Base-by-base conservation (phyloP, 345 rosid species). In the Moricandia moricandioides region DNA sequence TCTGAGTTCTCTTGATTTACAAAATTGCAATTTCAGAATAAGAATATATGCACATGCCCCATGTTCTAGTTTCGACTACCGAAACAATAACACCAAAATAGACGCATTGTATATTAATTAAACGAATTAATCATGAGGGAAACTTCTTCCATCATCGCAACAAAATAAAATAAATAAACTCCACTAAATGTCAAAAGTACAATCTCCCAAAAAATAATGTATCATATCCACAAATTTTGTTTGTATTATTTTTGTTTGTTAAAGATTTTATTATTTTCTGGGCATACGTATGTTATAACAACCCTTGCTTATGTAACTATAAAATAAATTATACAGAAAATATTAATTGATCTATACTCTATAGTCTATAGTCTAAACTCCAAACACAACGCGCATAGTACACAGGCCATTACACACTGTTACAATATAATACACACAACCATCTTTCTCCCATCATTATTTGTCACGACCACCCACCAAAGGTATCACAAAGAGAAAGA, bases 121-220 rank as follows among this genome's bases (percentile, higher is more conserved):
- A 59, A 64, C 17, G 69, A 78, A 72, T 67, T 70, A 78, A 78
- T 72, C 73, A 72, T 78, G 65, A 78, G 37, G 21, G 81, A 78
- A 78, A 78, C 77, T 78, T 78, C 77, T 78, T 78, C 81, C 78
- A 72, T 49, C 29, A 49, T 65, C 57, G 14, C 69, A 56, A 40
- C 58, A 11, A 34, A 47, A 47, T n/a, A 14, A 61, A 16, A 8
- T 2, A 51, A 14, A 55, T 21, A 59, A 59, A 31, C n/a, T 13
- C 37, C 67, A 58, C 61, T 45, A 67, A 35, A 62, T 51, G 73
- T 67, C 33, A 75, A 37, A 40, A n/a, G 56, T 52, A 7, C 31
- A 61, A 64, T 27, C 63, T 43, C 70, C 57, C 11, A 8, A 61
- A 57, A 57, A 21, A 33, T 31, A 56, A 65, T 73, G 57, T n/a